Conservation (phyloP, 176 grass and related monocot species). For the Eremochloa ophiuroides region DNA sequence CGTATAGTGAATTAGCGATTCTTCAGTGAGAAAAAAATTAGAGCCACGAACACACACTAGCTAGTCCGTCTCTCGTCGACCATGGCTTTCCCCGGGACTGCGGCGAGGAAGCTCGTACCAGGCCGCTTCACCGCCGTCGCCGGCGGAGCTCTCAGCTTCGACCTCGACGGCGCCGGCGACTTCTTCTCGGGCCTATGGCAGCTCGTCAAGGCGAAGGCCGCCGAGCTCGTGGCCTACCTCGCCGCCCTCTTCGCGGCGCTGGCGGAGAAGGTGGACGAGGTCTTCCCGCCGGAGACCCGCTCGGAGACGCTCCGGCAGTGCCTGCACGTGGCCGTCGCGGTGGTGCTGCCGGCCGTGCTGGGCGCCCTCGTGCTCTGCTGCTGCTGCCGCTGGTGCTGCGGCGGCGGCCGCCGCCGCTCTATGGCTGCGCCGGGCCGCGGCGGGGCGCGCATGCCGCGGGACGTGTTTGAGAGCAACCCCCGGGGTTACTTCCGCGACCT, state of each 20-base stretch:
- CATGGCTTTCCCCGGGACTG: slow-evolving; percentile 1
- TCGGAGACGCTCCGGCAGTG: slow-evolving; percentile 21
- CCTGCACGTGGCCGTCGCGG: background rate
- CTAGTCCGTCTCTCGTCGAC: background rate
- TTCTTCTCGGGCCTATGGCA: background rate
- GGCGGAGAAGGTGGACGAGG: slow-evolving; percentile 16
- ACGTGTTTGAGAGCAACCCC: slow-evolving; percentile 21
- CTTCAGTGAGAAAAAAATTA: too few relatives aligned
- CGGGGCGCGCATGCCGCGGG: slow-evolving; percentile 26
- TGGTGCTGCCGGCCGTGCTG: slow-evolving; percentile 19
- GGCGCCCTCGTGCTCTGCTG: background rate
- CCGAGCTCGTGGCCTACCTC: background rate
- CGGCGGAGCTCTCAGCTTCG: background rate
- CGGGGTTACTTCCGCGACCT: slow-evolving; percentile 30
- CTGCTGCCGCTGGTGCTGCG: background rate
- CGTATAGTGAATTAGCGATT: too few relatives aligned
- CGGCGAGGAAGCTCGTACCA: slow-evolving; percentile 9
- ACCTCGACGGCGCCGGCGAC: background rate
- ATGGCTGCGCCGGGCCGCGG: slow-evolving; percentile 35
- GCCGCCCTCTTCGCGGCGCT: background rate
- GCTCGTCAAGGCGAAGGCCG: slow-evolving; percentile 28
- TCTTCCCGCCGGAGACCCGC: slow-evolving; percentile 26
- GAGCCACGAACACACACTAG: background rate
- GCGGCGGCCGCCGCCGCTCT: background rate
- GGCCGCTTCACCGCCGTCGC: background rate